Evolutionary conservation across 1,284 basidiomycete species (phyloP).

Genomic region (Moesziomyces globuligerus): DNA sequence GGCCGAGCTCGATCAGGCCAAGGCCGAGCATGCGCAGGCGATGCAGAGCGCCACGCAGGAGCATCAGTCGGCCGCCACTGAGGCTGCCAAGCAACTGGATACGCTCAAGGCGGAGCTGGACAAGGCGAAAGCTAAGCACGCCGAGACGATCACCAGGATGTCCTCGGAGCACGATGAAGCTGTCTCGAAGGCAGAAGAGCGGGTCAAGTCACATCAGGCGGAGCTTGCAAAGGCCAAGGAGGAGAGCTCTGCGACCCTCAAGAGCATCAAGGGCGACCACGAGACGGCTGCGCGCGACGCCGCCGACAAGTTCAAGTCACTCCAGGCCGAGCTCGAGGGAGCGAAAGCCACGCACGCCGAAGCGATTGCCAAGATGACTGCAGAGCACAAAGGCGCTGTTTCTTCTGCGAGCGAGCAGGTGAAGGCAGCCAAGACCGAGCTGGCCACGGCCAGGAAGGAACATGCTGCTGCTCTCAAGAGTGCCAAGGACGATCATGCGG

Average conservation of each 20-base stretch:
- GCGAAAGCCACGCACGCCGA: conserved; percentile 8
- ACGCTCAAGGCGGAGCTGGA: conserved; percentile 5
- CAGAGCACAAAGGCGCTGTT: not conserved
- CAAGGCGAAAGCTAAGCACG: conserved; percentile 15
- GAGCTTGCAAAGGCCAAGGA: not conserved
- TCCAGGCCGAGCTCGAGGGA: conserved; percentile 16
- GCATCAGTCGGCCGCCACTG: not conserved
- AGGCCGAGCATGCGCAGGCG: conserved; percentile 20
- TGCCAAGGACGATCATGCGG: not conserved
- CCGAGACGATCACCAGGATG: not conserved
- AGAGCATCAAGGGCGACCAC: not conserved
- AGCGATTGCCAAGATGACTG: not conserved
- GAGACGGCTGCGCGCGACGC: not conserved
- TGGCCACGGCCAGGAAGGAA: not conserved
- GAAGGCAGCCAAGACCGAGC: not conserved
- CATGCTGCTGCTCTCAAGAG: not conserved
- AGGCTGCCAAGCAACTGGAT: conserved; percentile 8
- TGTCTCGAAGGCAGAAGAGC: not conserved
- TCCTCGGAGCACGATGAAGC: not conserved
- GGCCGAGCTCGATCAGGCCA: conserved; percentile 18
- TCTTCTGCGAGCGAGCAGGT: no score
- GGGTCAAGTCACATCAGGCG: not conserved
- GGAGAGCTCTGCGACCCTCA: not conserved
- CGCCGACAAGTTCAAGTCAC: conserved; percentile 5
- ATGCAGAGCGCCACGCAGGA: not conserved